A percentile compares a stretch with the other conserved stretches of the same genome.
Evolutionary conservation across 768 basidiomycete genomes (phyloP).

Genomic region (Cyclocybe cylindracea): DNA sequence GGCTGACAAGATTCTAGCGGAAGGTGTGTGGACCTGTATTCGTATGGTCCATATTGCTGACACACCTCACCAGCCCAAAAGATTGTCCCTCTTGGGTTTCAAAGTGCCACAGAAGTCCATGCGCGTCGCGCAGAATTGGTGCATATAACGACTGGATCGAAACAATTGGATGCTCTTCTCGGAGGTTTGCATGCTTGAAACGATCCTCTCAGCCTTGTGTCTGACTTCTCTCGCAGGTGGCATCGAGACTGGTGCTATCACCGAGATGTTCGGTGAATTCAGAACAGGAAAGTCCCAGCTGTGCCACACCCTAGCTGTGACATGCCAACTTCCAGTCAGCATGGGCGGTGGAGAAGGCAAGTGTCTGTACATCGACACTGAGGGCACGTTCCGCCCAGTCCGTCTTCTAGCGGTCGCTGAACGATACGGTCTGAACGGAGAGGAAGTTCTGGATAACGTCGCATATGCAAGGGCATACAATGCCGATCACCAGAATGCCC

Average conservation of each 20-base stretch:
- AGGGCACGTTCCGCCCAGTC: slow-evolving; percentile 97
- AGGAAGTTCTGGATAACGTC: slow-evolving; percentile 97
- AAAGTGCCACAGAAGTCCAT: slow-evolving; percentile 97
- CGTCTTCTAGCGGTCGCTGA: slow-evolving; percentile 94
- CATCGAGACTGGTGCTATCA: slow-evolving; percentile 97
- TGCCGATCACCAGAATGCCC: slow-evolving; percentile 92
- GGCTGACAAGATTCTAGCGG: slow-evolving; percentile 92
- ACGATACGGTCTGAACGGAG: slow-evolving; percentile 94
- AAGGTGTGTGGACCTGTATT: slow-evolving; percentile 59
- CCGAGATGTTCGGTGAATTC: slow-evolving; percentile 98
- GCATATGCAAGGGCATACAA: slow-evolving; percentile 99
- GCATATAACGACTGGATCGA: slow-evolving; percentile 95
- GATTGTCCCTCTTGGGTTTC: slow-evolving; percentile 96
- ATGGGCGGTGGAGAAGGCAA: slow-evolving; percentile 99
- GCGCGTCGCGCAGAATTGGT: slow-evolving; percentile 93
- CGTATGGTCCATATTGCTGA: slow-evolving; percentile 2
- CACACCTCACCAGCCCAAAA: slow-evolving; percentile 68
- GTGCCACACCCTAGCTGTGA: slow-evolving; percentile 97
- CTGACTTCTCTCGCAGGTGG: slow-evolving; percentile 57
- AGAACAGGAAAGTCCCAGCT: slow-evolving; percentile 98
- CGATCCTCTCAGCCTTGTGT: slow-evolving; percentile 9
- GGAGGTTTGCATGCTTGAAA: slow-evolving; percentile 60
- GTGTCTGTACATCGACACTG: slow-evolving; percentile 98
- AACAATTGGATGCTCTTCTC: slow-evolving; percentile 91
- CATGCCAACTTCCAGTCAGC: slow-evolving; percentile 93